Percentiles rank a stretch among this genome's conserved stretches.
phyloP scores from a whole-genome alignment of 2,329 filamentous ascomycete genomes.

The Ceratocystiopsis brevicomis region DNA sequence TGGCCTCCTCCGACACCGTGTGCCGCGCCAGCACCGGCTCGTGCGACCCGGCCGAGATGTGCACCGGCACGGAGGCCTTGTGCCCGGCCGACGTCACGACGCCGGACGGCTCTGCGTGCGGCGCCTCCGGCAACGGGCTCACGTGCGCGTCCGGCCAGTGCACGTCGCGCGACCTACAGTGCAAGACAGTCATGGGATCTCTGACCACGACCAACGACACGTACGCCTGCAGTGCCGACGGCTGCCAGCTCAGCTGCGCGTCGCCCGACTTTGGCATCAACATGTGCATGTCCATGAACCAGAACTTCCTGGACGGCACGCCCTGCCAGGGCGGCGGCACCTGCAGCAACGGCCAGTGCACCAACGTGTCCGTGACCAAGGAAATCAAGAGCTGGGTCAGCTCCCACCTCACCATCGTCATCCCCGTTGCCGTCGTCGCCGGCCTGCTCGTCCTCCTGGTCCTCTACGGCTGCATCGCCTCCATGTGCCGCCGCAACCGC shows the following conservation, averaged over 20 bases:
- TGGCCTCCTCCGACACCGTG: constrained; percentile 46
- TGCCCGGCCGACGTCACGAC: constrained; percentile 59
- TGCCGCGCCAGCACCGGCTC: constrained; percentile 62
- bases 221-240: constrained; percentile 52
- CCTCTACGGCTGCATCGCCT: constrained; percentile 47
- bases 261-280: constrained; percentile 47
- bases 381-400: constrained; percentile 61
- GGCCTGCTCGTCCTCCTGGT: constrained; percentile 54
- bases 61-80: constrained; percentile 48
- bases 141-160: constrained; percentile 84
- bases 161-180: constrained; percentile 80
- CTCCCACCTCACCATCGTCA: constrained; percentile 61
- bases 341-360: constrained; percentile 62
- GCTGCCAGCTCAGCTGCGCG: constrained; percentile 60
- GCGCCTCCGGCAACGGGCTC: constrained; percentile 40
- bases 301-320: constrained; percentile 90
- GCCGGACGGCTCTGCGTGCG: constrained; percentile 54
- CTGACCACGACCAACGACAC: constrained; percentile 59
- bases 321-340: constrained; percentile 60
- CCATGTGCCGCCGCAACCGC: constrained; percentile 27
- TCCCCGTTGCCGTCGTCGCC: constrained; percentile 54
- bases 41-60: constrained; percentile 76
- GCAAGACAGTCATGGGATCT: constrained; percentile 63
- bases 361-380: constrained; percentile 47
- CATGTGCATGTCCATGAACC: constrained; percentile 57